Evolutionary conservation across 345 rosid species (phyloP).

Genomic region (Brassica incana): DNA sequence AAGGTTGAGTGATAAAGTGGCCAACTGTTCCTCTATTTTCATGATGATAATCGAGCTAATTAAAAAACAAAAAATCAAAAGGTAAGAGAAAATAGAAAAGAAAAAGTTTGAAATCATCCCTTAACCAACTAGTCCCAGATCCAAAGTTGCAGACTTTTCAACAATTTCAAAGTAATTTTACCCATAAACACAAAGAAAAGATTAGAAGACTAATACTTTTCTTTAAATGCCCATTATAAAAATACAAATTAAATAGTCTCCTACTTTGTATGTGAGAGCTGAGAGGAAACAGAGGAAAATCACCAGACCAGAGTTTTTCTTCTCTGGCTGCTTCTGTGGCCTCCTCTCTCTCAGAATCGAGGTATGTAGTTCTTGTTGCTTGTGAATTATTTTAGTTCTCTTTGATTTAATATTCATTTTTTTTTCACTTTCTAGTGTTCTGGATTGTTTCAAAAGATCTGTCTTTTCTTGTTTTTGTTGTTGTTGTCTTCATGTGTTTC

Average conservation of each 20-base stretch:
- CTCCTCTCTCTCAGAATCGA: constrained; percentile 7
- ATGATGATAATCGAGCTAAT: neutral
- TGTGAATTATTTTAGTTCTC: neutral
- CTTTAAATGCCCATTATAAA: neutral
- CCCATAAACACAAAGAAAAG: constrained; percentile 13
- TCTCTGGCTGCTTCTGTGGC: constrained; percentile 34
- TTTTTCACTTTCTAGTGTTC: constrained; percentile 15
- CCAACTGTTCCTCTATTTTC: neutral
- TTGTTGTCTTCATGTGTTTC: constrained; percentile 7
- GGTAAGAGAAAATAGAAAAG: constrained; percentile 15
- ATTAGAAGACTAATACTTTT: constrained; percentile 34
- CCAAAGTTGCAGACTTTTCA: constrained; percentile 39
- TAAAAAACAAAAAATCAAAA: neutral
- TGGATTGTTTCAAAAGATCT: constrained; percentile 29
- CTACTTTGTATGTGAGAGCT: neutral
- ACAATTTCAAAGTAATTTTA: constrained; percentile 21
- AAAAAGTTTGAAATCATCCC: constrained; percentile 13
- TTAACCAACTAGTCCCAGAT: constrained; percentile 9
- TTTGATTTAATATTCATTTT: neutral
- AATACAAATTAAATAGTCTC: neutral
- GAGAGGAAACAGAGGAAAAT: constrained; percentile 23
- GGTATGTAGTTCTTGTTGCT: constrained; percentile 25
- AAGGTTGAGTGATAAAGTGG: neutral
- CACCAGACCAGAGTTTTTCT: constrained; percentile 32
- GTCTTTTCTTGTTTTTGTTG: constrained; percentile 24